Conservation (phyloP, 2,329 filamentous ascomycete genomes). For the Phaeophleospora eucalypticola region DNA sequence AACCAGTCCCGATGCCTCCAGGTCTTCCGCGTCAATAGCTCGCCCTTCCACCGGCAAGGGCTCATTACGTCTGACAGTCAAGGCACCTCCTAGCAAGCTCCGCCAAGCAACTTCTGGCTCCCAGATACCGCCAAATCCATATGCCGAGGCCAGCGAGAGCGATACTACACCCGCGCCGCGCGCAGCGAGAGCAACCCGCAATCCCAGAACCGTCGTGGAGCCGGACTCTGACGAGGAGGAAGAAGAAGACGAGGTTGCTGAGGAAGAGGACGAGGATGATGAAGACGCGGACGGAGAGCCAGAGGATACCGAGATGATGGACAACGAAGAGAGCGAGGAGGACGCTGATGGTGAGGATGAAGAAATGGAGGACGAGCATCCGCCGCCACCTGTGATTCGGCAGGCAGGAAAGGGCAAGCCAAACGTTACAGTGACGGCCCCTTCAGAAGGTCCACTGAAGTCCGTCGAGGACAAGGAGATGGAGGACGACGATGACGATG, state of each 20-base stretch:
- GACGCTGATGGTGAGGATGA: constrained; percentile 37
- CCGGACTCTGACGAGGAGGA: constrained; percentile 32
- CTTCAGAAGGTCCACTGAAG: constrained; percentile 32
- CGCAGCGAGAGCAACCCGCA: constrained; percentile 30
- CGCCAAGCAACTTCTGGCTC: constrained; percentile 43
- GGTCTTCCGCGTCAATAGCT: constrained; percentile 29
- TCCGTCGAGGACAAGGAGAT: constrained; percentile 50
- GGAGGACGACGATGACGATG: constrained; percentile 46
- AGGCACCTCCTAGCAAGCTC: constrained; percentile 47
- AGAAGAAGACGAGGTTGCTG: constrained; percentile 23
- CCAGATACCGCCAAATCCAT: constrained; percentile 30
- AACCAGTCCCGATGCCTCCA: constrained; percentile 17
- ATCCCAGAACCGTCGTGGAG: constrained; percentile 33
- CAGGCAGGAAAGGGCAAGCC: constrained; percentile 18
- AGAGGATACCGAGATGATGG: constrained; percentile 36
- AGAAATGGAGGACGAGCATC: constrained; percentile 32
- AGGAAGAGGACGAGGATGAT: constrained; percentile 27
- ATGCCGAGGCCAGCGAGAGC: constrained; percentile 31
- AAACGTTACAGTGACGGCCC: constrained; percentile 31
- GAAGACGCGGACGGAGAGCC: constrained; percentile 32
- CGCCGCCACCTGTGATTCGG: constrained; percentile 33
- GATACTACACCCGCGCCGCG: constrained; percentile 30
- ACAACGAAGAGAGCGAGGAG: constrained; percentile 32
- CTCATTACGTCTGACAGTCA: constrained; percentile 48
- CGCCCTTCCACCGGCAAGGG: constrained; percentile 41